These are phyloP conservation scores for Salix caprea DNA, from an alignment of 345 rosid species.

Conservation along the genomic window DNA sequence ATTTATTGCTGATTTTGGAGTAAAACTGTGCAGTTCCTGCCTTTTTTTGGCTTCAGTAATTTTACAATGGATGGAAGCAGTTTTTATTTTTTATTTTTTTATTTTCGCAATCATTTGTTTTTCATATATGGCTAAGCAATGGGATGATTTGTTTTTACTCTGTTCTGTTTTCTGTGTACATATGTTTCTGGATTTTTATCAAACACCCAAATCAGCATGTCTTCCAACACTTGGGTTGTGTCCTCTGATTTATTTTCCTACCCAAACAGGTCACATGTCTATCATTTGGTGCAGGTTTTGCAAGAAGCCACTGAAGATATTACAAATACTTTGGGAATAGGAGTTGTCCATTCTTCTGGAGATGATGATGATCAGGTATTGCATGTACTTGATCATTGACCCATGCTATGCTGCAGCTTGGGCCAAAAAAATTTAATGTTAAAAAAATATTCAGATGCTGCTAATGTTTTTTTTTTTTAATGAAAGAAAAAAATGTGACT, in stretches of 20 bases:
- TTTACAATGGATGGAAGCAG: not conserved
- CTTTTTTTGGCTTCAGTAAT: not conserved
- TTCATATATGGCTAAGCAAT: not conserved
- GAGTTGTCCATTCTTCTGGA: slow-evolving; percentile 42
- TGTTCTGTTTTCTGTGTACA: not conserved
- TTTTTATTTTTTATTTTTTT: not conserved
- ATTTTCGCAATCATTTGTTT: not conserved
- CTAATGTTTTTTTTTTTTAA: no score
- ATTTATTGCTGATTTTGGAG: slow-evolving; percentile 1
- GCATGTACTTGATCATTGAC: no score
- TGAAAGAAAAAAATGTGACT: no score
- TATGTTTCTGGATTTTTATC: not conserved
- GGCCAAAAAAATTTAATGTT: no score
- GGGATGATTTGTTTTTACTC: not conserved
- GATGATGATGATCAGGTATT: slow-evolving; percentile 63
- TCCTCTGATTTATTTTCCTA: not conserved
- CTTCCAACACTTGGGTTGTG: not conserved
- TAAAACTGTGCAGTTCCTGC: not conserved
- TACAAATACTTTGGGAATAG: slow-evolving; percentile 33
- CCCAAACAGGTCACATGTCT: not conserved
- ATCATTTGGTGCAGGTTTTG: slow-evolving; percentile 36
- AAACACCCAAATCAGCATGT: not conserved
- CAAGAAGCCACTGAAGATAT: slow-evolving; percentile 37
- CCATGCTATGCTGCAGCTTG: no score
- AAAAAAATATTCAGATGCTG: no score